These are phyloP conservation scores for Jatropha podagrica DNA, from an alignment of 441 rosid species.

Conservation along the genomic window DNA sequence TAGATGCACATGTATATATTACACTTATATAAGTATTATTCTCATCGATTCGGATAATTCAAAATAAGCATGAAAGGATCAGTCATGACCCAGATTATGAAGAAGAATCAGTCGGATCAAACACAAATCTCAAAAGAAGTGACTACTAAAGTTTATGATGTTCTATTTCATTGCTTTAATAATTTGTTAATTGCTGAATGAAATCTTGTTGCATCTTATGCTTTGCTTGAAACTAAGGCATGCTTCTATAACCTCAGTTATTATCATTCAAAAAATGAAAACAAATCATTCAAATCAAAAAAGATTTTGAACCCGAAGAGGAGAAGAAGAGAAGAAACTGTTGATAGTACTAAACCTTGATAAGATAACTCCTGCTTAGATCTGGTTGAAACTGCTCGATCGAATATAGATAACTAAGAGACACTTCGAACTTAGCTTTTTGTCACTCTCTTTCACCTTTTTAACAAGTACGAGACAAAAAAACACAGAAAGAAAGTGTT, in stretches of 20 bases:
- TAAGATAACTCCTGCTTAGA: constrained; percentile 33
- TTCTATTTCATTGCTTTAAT: neutral
- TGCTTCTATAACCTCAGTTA: neutral
- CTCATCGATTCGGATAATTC: neutral
- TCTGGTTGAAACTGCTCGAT: constrained; percentile 28
- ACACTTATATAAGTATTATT: neutral
- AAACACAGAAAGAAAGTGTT: constrained; percentile 21
- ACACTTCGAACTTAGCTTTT: constrained; percentile 23
- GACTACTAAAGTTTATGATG: neutral
- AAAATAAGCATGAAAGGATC: constrained; percentile 10
- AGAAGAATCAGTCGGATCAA: neutral
- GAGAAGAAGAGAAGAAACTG: constrained; percentile 21
- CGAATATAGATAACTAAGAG: constrained; percentile 14
- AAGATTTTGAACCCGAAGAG: neutral
- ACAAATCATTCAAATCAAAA: neutral
- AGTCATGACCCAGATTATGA: neutral
- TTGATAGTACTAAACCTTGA: constrained; percentile 29
- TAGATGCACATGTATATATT: neutral
- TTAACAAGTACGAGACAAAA: constrained; percentile 30
- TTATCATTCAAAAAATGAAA: neutral
- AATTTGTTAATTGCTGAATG: neutral
- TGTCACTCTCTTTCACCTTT: constrained; percentile 19
- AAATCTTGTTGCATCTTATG: neutral
- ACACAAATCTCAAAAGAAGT: neutral
- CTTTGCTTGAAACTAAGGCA: constrained; percentile 5